Percentiles rank a stretch among this genome's conserved stretches.
Conservation (phyloP, 306 rosid species). For the cucumber (Cucumis sativus) region Cucumber_9930_V3 NC_026655.2:16772001-16772500, state of each 20-base stretch:
- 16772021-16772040: too few relatives aligned
- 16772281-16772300: background rate
- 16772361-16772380: slow-evolving; percentile 11
- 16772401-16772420: slow-evolving; percentile 60
- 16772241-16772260: background rate
- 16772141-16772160: background rate
- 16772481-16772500: too few relatives aligned
- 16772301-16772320: background rate
- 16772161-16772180: background rate
- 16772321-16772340: background rate
- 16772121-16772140: background rate
- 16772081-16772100: background rate
- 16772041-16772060: too few relatives aligned
- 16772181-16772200: background rate
- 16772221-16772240: background rate
- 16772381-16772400: background rate
- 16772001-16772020: too few relatives aligned
- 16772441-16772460: slow-evolving; percentile 2
- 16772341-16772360: background rate
- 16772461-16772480: background rate
- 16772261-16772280: background rate
- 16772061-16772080: too few relatives aligned
- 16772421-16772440: slow-evolving; percentile 18
- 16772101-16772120: background rate
- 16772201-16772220: background rate